Conservation (phyloP, 805 yeast species). For the Sugiyamaella smithiae region DNA sequence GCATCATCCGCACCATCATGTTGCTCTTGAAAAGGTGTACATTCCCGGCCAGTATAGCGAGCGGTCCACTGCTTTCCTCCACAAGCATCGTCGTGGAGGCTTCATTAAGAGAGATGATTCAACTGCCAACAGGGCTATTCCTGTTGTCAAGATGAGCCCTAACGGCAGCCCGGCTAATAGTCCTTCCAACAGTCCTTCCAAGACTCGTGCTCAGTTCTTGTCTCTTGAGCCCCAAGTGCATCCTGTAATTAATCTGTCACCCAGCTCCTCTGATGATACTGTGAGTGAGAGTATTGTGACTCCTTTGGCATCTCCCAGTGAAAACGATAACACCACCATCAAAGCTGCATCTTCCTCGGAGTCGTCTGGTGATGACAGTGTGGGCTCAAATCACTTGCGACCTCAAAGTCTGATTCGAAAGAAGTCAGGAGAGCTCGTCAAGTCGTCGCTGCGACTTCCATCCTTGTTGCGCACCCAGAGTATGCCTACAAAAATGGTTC, state of each 20-base stretch:
- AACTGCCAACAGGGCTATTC: constrained; percentile 44
- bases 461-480: constrained; percentile 35
- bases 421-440: constrained; percentile 84
- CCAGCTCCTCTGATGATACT: not conserved
- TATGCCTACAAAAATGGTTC: constrained; percentile 66
- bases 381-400: not conserved
- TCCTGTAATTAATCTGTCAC: not conserved
- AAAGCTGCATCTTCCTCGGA: constrained; percentile 3
- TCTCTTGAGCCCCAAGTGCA: not conserved
- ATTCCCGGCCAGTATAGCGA: constrained; percentile 15
- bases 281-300: not conserved
- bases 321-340: not conserved
- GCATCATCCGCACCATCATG: constrained; percentile 9
- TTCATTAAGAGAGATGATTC: constrained; percentile 40
- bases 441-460: constrained; percentile 59
- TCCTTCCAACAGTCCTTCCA: constrained; percentile 8
- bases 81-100: constrained; percentile 22
- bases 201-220: not conserved
- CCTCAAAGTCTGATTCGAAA: constrained; percentile 55
- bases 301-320: not conserved
- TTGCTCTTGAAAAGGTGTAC: constrained; percentile 10
- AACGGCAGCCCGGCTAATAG: constrained; percentile 33
- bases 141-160: constrained; percentile 39
- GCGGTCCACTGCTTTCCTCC: constrained; percentile 20
- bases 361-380: constrained; percentile 1